Conservation (phyloP, 768 basidiomycete species). For the Boletus vinaceobasis region DNA sequence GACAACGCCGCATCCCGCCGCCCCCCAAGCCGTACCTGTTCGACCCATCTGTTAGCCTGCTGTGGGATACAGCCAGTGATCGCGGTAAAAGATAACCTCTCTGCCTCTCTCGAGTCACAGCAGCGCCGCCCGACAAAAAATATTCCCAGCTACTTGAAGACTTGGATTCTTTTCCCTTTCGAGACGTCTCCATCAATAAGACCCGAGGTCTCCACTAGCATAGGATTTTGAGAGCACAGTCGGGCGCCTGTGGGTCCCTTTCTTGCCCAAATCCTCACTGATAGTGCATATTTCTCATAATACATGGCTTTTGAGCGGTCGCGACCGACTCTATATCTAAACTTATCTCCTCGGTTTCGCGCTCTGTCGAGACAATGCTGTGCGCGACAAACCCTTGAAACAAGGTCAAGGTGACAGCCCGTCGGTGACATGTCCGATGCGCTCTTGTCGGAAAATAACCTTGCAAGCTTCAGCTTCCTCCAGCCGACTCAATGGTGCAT, state of each 20-base stretch:
- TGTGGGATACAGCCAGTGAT: not conserved
- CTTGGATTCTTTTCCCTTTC: too few species aligned
- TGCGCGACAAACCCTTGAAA: conserved; percentile 19
- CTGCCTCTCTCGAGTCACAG: not conserved
- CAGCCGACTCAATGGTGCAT: not conserved
- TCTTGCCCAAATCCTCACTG: not conserved
- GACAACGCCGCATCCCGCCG: not conserved
- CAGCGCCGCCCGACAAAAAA: not conserved
- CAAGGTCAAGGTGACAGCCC: conserved; percentile 3
- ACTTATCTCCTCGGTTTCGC: conserved; percentile 17
- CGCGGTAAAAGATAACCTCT: not conserved
- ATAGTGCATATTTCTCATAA: not conserved
- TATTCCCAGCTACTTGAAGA: not conserved
- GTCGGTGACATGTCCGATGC: conserved; percentile 11
- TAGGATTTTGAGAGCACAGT: not conserved
- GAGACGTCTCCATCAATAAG: not conserved
- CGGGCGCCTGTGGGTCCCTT: not conserved
- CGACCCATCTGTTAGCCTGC: not conserved
- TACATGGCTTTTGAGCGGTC: not conserved
- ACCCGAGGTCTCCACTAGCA: not conserved
- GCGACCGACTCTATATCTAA: not conserved
- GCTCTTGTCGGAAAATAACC: conserved; percentile 3
- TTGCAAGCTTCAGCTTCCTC: not conserved
- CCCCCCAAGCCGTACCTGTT: not conserved
- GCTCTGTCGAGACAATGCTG: conserved; percentile 8